phyloP scores from a whole-genome alignment of 768 basidiomycete genomes.

The Cystobasidium onofrii region DNA sequence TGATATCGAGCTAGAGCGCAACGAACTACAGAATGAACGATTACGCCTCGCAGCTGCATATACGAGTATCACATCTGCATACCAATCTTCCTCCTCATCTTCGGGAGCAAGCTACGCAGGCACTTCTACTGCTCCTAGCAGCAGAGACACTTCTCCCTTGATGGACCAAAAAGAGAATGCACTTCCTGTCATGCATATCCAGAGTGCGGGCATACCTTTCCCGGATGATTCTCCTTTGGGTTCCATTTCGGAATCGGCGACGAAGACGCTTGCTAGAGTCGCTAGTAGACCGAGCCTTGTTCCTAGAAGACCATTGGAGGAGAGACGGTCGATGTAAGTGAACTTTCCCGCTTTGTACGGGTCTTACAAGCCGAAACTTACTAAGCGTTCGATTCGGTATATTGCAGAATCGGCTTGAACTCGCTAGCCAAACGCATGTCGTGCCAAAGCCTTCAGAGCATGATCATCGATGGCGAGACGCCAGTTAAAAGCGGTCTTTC shows the following conservation, averaged over 20 bases:
- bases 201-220: conserved; percentile 9
- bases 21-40: conserved; percentile 21
- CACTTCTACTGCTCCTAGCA: conserved; percentile 20
- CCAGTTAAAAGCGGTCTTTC: conserved; percentile 9
- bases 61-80: neutral
- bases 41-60: conserved; percentile 29
- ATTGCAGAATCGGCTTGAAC: conserved; percentile 1
- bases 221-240: neutral
- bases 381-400: neutral
- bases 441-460: conserved; percentile 5
- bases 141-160: conserved; percentile 16
- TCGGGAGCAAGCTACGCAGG: neutral
- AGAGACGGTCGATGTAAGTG: conserved; percentile 36
- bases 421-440: conserved; percentile 6
- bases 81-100: conserved; percentile 20
- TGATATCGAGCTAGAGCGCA: conserved; percentile 30
- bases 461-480: conserved; percentile 34
- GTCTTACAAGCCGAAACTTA: too few species aligned
- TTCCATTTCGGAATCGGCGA: conserved; percentile 14
- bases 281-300: conserved; percentile 42
- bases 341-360: neutral
- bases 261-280: conserved; percentile 36
- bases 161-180: conserved; percentile 29
- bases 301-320: conserved; percentile 39
- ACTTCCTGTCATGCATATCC: neutral